phyloP scores from a whole-genome alignment of 208 protist species.

The Leishmania amazonensis region DNA sequence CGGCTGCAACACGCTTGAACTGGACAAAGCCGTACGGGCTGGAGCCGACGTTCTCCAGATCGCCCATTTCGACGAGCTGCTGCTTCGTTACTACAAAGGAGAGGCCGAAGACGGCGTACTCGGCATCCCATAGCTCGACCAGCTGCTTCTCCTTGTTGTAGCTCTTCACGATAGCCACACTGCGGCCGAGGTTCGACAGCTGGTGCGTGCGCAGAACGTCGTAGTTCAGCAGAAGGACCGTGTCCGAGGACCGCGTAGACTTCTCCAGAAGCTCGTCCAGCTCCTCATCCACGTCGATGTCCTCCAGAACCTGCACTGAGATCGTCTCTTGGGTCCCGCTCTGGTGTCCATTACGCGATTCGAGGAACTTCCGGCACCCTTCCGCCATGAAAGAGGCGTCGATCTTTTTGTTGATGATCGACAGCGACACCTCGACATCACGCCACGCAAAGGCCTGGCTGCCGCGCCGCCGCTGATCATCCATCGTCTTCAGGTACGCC shows the following conservation, averaged over 20 bases:
- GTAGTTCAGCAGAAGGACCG: slow-evolving; percentile 86
- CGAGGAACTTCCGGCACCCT: slow-evolving; percentile 82
- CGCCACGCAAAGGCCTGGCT: slow-evolving; percentile 90
- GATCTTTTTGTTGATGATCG: slow-evolving; percentile 87
- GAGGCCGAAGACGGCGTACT: slow-evolving; percentile 86
- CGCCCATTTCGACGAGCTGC: slow-evolving; percentile 76
- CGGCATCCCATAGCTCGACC: slow-evolving; percentile 80
- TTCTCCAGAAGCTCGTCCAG: slow-evolving; percentile 68
- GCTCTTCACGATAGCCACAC: slow-evolving; percentile 72
- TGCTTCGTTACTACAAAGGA: slow-evolving; percentile 53
- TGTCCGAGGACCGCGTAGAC: slow-evolving; percentile 52
- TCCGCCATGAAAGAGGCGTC: slow-evolving; percentile 80
- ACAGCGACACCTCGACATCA: slow-evolving; percentile 88
- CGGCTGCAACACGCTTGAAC: slow-evolving; percentile 39
- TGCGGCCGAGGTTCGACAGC: slow-evolving; percentile 62
- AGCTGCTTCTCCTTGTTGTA: slow-evolving; percentile 70
- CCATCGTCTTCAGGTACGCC: slow-evolving; percentile 88
- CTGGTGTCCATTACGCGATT: slow-evolving; percentile 52
- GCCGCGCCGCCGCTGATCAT: slow-evolving; percentile 79
- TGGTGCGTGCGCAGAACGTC: slow-evolving; percentile 67
- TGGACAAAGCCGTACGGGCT: slow-evolving; percentile 82
- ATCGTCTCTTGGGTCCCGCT: slow-evolving; percentile 27
- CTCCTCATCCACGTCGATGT: slow-evolving; percentile 74
- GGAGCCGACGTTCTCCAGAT: slow-evolving; percentile 74
- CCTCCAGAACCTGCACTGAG: slow-evolving; percentile 70